Base-by-base conservation (phyloP, 75 land plant species). In the Azolla pinnata region DNA sequence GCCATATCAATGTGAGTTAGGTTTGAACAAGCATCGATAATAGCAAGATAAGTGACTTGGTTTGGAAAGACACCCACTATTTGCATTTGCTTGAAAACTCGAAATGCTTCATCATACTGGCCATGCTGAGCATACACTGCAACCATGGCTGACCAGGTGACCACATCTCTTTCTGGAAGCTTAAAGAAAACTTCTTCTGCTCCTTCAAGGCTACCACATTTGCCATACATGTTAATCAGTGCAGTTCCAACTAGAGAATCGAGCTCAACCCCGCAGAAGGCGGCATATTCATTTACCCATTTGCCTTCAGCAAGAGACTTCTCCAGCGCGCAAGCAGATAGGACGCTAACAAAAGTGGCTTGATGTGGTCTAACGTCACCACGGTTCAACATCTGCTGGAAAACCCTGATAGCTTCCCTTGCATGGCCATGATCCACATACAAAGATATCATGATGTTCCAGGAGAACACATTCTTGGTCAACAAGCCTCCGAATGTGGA, bases 361-460 rank as follows among this genome's bases (percentile, higher is more conserved):
- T 46, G 23, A 46, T 46, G 49, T 18, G 49, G 49, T 46, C n/a
- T 46, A 3, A 46, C 17, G 2, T 46, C 10, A n/a, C n/a, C n/a
- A 14, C 2, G 21, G 17, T 17, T 18, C 17, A 46, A 81, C 83
- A 84, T 84, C 28, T 66, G 59, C 54, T 72, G 40, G 51, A 84
- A 78, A 56, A 81, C 25, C 4, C 31, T 28, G 38, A 70, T 21
- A 0, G 87, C 84, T 28, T 42, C 24, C 0, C 35, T 49, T 1
- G 75, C 8, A 10, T 71, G 47, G 0, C 81, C 79, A 7, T 38
- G 3, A 31, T 64, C 66, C 0, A 61, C 76, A 18, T 72, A 75
- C 8, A 72, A 79, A 12, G 81, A 62, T 57, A 84, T 32, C 25
- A 78, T 60, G 14, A 61, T 10, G 20, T 68, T 75, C 83, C 84